These are phyloP conservation scores for Sporothrix curviconia DNA, from an alignment of 2,329 filamentous ascomycete genomes.

Conservation along the genomic window DNA sequence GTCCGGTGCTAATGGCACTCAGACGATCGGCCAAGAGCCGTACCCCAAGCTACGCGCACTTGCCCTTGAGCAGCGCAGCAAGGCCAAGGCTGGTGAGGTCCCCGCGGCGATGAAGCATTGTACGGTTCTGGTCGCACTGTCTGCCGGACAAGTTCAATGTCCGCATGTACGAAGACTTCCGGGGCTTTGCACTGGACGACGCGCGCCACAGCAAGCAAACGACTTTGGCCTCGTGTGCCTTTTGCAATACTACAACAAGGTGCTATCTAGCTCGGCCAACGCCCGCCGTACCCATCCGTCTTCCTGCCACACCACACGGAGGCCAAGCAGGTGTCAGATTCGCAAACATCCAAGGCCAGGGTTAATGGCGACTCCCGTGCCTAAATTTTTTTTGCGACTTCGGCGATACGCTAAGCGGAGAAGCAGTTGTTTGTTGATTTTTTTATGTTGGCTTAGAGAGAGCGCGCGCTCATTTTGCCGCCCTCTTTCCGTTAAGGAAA, in stretches of 20 bases:
- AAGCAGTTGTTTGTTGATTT: too few relatives aligned
- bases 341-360: neutral
- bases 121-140: conserved; percentile 73
- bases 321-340: conserved; percentile 19
- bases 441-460: too few relatives aligned
- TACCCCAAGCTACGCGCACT: conserved; percentile 34
- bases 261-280: conserved; percentile 22
- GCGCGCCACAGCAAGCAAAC: conserved; percentile 38
- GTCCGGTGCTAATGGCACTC: neutral
- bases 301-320: conserved; percentile 25
- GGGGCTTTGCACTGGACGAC: conserved; percentile 60
- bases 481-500: neutral
- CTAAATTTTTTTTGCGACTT: neutral
- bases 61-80: conserved; percentile 33
- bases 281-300: conserved; percentile 24
- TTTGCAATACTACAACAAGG: conserved; percentile 53
- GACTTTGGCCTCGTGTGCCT: conserved; percentile 55
- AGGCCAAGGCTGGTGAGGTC: conserved; percentile 29
- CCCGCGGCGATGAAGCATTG: conserved; percentile 56
- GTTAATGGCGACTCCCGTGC: neutral
- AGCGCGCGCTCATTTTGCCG: too few relatives aligned
- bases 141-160: conserved; percentile 67
- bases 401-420: too few relatives aligned
- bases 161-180: conserved; percentile 70
- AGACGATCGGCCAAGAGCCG: conserved; percentile 11